Conservation (phyloP, 2,329 filamentous ascomycete species). For the Aspergillus fructus region DNA sequence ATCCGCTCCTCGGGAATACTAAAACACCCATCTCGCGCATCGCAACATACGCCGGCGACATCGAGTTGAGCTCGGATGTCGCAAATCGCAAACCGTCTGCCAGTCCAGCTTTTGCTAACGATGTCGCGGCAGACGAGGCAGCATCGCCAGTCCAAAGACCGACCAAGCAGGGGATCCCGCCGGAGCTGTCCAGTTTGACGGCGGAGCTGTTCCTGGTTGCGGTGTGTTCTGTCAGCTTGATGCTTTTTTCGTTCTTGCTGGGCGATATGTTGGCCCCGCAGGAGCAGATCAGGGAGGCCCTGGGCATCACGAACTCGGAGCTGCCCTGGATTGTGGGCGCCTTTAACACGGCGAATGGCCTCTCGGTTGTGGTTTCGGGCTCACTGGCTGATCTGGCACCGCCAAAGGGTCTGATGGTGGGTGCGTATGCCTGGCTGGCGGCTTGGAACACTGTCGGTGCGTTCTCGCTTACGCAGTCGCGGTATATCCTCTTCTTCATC, state of each 20-base stretch:
- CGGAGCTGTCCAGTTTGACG: slow-evolving; percentile 41
- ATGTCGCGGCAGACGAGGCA: not conserved
- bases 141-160: slow-evolving; percentile 6
- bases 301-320: slow-evolving; percentile 41
- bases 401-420: slow-evolving; percentile 43
- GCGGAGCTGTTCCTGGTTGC: slow-evolving; percentile 43
- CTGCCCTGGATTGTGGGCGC: slow-evolving; percentile 46
- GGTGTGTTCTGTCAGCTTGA: slow-evolving; percentile 44
- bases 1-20: slow-evolving; percentile 22
- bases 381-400: slow-evolving; percentile 41
- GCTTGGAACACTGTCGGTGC: slow-evolving; percentile 42
- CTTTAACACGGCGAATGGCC: slow-evolving; percentile 42
- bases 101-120: slow-evolving; percentile 17
- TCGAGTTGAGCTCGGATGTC: slow-evolving; percentile 11
- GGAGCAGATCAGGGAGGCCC: slow-evolving; percentile 34
- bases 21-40: not conserved
- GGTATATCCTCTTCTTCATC: slow-evolving; percentile 34
- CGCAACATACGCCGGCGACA: slow-evolving; percentile 2
- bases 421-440: slow-evolving; percentile 44
- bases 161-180: slow-evolving; percentile 34
- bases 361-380: slow-evolving; percentile 44
- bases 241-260: slow-evolving; percentile 44
- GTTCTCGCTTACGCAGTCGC: slow-evolving; percentile 37
- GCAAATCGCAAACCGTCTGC: slow-evolving; percentile 17
- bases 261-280: slow-evolving; percentile 45